phyloP scores from a whole-genome alignment of 192 early-diverging fungal species.

The Backusella parvicylindrica region DNA sequence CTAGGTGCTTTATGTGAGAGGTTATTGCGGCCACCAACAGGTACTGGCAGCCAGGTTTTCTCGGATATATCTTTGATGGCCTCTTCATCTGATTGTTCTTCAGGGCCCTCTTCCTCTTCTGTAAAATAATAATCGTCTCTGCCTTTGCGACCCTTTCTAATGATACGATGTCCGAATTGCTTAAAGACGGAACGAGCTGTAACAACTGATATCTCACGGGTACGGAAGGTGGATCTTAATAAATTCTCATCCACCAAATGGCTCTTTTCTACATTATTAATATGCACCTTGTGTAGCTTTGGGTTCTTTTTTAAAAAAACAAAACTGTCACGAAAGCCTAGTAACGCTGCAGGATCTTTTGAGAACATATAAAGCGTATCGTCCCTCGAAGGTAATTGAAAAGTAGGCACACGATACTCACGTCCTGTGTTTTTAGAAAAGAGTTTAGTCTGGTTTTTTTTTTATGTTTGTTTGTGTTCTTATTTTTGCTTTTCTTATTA shows the following conservation, averaged over 20 bases:
- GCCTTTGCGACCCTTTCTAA: slow-evolving; percentile 60
- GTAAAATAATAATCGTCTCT: slow-evolving; percentile 78
- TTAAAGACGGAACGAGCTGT: slow-evolving; percentile 71
- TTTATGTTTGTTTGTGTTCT: neutral
- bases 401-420: slow-evolving; percentile 75
- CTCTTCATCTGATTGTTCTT: slow-evolving; percentile 26
- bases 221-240: slow-evolving; percentile 65
- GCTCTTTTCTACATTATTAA: slow-evolving; percentile 76
- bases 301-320: slow-evolving; percentile 89
- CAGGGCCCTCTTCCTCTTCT: slow-evolving; percentile 3
- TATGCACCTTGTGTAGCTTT: slow-evolving; percentile 68
- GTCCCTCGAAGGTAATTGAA: slow-evolving; percentile 76
- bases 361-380: slow-evolving; percentile 76
- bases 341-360: slow-evolving; percentile 82
- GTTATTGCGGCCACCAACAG: neutral
- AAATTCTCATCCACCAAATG: slow-evolving; percentile 57
- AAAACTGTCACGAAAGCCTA: slow-evolving; percentile 91
- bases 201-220: slow-evolving; percentile 66
- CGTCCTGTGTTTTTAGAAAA: slow-evolving; percentile 48
- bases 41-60: neutral
- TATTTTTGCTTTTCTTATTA: neutral
- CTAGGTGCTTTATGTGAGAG: neutral
- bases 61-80: neutral
- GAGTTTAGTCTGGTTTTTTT: neutral
- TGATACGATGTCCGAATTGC: slow-evolving; percentile 65